phyloP scores from a whole-genome alignment of 1,284 basidiomycete species.

The Wallemia hederae region DNA sequence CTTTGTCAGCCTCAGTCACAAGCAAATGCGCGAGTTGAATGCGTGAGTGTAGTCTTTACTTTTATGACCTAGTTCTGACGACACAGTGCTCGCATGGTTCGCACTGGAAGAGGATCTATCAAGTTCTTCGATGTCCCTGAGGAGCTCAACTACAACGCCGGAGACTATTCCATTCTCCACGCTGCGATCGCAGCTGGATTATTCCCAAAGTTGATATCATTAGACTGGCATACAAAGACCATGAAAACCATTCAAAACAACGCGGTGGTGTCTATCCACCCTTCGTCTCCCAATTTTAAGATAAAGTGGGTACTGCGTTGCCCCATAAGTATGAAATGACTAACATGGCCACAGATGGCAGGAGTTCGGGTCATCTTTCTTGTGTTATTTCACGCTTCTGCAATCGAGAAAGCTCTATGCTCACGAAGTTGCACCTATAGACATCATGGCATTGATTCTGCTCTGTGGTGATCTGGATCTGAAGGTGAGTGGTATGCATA shows the following conservation, averaged over 20 bases:
- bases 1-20: slow-evolving; percentile 42
- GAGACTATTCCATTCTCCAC: slow-evolving; percentile 31
- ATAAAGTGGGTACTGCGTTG: slow-evolving; percentile 17
- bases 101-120: slow-evolving; percentile 26
- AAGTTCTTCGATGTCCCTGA: slow-evolving; percentile 48
- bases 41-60: slow-evolving; percentile 19
- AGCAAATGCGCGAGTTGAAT: slow-evolving; percentile 38
- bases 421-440: slow-evolving; percentile 82
- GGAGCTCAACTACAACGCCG: slow-evolving; percentile 39
- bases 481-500: slow-evolving; percentile 25
- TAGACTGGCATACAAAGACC: slow-evolving; percentile 29
- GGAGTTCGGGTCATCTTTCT: slow-evolving; percentile 43
- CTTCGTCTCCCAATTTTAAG: slow-evolving; percentile 63
- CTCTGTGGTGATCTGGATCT: slow-evolving; percentile 79
- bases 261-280: slow-evolving; percentile 57
- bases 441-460: slow-evolving; percentile 52
- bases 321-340: too few species aligned
- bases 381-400: slow-evolving; percentile 75
- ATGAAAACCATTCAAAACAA: slow-evolving; percentile 70
- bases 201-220: slow-evolving; percentile 62
- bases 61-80: not conserved
- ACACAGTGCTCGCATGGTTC: slow-evolving; percentile 39
- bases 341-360: slow-evolving; percentile 12
- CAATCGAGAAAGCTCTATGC: slow-evolving; percentile 76
- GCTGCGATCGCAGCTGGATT: slow-evolving; percentile 63